Conservation (phyloP, 2,329 filamentous ascomycete genomes). For the Emergomyces pasteurianus region DNA sequence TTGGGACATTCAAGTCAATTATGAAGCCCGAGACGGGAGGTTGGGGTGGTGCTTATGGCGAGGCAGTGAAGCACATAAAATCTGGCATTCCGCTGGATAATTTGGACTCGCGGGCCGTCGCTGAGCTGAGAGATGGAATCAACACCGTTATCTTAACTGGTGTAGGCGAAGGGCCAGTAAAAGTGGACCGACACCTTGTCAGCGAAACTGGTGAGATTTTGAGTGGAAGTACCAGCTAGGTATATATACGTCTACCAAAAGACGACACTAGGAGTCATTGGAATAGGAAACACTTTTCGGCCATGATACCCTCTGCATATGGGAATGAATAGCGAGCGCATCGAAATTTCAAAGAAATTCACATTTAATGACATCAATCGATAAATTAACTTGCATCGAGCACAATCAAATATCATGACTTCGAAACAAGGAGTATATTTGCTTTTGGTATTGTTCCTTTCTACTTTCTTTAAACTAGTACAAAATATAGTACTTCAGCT, state of each 20-base stretch:
- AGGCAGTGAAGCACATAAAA: conserved; percentile 42
- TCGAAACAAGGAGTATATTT: neutral
- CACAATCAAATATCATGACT: neutral
- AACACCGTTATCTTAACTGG: conserved; percentile 81
- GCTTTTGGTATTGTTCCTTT: neutral
- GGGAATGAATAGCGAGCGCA: neutral
- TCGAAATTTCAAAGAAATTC: neutral
- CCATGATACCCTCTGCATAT: neutral
- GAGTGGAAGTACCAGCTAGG: conserved; percentile 12
- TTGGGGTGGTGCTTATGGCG: conserved; percentile 46
- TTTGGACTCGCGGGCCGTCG: conserved; percentile 41
- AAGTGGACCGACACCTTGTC: conserved; percentile 65
- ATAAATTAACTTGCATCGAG: neutral
- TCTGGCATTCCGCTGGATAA: conserved; percentile 49
- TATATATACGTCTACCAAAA: neutral
- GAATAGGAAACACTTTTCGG: neutral
- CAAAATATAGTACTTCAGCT: neutral
- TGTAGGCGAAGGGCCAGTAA: conserved; percentile 79
- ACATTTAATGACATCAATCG: neutral
- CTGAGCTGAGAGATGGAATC: conserved; percentile 62
- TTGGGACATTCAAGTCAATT: conserved; percentile 64
- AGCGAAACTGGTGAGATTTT: conserved; percentile 49
- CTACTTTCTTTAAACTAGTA: neutral
- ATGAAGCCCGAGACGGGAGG: conserved; percentile 51
- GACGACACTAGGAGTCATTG: neutral